Evolutionary conservation across 2,329 filamentous ascomycete genomes (phyloP), one percentile per base, ranked within the genome.

Genomic region (Didymella lethalis): DNA sequence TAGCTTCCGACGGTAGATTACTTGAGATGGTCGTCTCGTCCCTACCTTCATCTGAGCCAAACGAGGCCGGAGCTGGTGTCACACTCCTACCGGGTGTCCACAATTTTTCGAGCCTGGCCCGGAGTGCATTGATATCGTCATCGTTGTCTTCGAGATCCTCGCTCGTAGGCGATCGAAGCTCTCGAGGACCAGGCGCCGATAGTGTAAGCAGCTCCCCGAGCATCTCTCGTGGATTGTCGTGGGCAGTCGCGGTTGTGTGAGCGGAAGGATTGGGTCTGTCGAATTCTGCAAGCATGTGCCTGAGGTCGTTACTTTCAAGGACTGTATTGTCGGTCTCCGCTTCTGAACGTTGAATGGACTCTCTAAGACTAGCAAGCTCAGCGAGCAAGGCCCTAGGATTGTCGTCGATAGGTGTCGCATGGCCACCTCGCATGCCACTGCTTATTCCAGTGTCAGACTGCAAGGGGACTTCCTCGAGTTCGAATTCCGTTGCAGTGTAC

Each of bases 221-320:
- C 54, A 55, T 63, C 14, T 14, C 11, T 16, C 32, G 46, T 14
- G 53, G 61, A 47, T 63, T 50, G 28, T 57, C 25, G 7, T 41
- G 25, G 16, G 14, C 18, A 31, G 16, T 11, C 29, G 43, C 11
- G 10, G 12, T 41, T 16, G 47, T 25, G 14, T 16, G 54, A 6
- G 8, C 14, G 11, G 28, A 23, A 4, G 16, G 48, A 8, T 40
- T 14, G 6, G 11, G 2, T 28, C 28, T 44, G 25, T 59, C 31
- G 16, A 60, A 31, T 14, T 61, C 62, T 10, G 47, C 53, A 16
- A 65, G 57, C 59, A 63, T 52, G 25, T 40, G 44, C 48, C 49
- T 47, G 5, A 34, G 1, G 4, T 50, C 45, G 5, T 36, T 16
- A n/a, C 7, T 10, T n/a, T 3, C 18, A 7, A n/a, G 32, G 20